A percentile compares a stretch with the other conserved stretches of the same genome.
These are phyloP conservation scores for Ambrosia trifida DNA, from an alignment of 129 eudicot species.

Conservation along the genomic window DNA sequence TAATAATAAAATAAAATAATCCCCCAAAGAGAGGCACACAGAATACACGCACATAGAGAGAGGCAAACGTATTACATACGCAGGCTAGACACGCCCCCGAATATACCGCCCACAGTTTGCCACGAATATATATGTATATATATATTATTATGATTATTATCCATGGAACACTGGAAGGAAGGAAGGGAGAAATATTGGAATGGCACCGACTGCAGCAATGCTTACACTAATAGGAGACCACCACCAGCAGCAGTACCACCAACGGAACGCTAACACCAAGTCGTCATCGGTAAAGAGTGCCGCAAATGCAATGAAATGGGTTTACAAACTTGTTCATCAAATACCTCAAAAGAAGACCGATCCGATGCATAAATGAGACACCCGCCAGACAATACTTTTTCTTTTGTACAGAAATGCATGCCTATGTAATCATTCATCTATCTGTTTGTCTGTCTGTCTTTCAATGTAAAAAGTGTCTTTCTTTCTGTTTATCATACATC, in stretches of 20 bases:
- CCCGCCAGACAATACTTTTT: too few relatives aligned
- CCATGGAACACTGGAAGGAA: background rate
- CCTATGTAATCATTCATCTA: too few relatives aligned
- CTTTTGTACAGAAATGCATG: too few relatives aligned
- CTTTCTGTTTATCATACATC: too few relatives aligned
- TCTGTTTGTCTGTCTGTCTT: too few relatives aligned
- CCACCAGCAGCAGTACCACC: slow-evolving; percentile 11
- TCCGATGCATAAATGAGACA: background rate
- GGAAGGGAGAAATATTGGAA: background rate
- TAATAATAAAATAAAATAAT: too few relatives aligned
- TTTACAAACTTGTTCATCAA: slow-evolving; percentile 19
- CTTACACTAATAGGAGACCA: slow-evolving; percentile 23
- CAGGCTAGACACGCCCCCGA: background rate
- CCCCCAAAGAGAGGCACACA: background rate
- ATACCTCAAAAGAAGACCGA: slow-evolving; percentile 9
- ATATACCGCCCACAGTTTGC: slow-evolving; percentile 22
- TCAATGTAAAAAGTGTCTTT: too few relatives aligned
- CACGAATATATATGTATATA: too few relatives aligned
- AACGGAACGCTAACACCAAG: background rate
- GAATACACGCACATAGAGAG: background rate
- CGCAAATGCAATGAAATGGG: slow-evolving; percentile 23
- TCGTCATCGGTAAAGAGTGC: slow-evolving; percentile 21
- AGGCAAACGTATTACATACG: background rate
- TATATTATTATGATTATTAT: too few relatives aligned
- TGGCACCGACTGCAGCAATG: slow-evolving; percentile 39